A percentile compares a stretch with the other conserved stretches of the same genome.
phyloP scores from a whole-genome alignment of 768 basidiomycete genomes.

The Boletellus sp. region DNA sequence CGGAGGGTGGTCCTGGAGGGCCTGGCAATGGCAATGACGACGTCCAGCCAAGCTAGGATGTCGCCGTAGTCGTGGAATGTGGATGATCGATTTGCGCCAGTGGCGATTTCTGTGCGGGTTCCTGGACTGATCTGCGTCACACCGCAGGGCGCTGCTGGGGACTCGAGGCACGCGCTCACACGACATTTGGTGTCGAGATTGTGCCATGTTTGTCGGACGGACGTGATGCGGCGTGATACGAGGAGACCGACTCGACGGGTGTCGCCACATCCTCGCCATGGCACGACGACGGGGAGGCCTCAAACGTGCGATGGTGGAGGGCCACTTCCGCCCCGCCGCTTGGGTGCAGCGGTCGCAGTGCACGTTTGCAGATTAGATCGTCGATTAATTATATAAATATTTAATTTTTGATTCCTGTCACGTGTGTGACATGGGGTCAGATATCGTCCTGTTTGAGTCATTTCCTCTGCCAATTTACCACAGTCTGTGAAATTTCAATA shows the following conservation, averaged over 20 bases:
- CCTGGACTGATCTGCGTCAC: constrained; percentile 17
- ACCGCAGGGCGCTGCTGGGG: too few relatives aligned
- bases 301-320: constrained; percentile 16
- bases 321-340: neutral
- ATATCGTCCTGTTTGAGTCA: constrained; percentile 34
- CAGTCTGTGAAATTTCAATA: constrained; percentile 34
- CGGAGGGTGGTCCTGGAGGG: neutral
- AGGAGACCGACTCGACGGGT: neutral
- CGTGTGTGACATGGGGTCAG: too few relatives aligned
- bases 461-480: constrained; percentile 27
- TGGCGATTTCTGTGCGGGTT: constrained; percentile 8
- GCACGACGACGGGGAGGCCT: neutral
- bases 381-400: neutral
- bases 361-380: constrained; percentile 13
- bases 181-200: too few relatives aligned
- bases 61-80: constrained; percentile 2
- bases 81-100: constrained; percentile 7
- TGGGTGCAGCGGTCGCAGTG: neutral
- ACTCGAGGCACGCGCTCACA: too few relatives aligned
- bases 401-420: constrained; percentile 12
- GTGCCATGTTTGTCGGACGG: too few relatives aligned
- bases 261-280: constrained; percentile 15
- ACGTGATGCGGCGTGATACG: constrained; percentile 9
- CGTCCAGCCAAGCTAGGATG: constrained; percentile 7
- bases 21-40: constrained; percentile 12